These are phyloP conservation scores for Apiospora hydei DNA, from an alignment of 2,329 filamentous ascomycete genomes.

Conservation along the genomic window DNA sequence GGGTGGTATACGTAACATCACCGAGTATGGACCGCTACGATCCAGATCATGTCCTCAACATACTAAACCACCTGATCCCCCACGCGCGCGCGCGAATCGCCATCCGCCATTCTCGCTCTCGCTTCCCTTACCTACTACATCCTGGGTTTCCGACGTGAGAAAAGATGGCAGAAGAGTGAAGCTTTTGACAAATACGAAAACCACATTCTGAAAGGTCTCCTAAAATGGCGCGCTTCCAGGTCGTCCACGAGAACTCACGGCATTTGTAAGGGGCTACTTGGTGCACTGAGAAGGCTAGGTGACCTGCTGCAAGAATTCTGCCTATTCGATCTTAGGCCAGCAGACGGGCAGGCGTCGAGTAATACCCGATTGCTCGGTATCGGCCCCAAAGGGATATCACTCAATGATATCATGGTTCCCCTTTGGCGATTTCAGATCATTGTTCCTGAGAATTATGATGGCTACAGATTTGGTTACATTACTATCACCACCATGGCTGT, in stretches of 20 bases:
- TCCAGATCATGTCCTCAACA: too few relatives aligned
- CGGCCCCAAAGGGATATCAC: not conserved
- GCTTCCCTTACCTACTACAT: too few relatives aligned
- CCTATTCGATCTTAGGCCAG: not conserved
- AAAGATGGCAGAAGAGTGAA: too few relatives aligned
- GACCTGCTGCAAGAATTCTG: not conserved
- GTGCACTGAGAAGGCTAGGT: not conserved
- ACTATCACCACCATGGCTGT: not conserved
- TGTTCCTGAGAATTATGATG: not conserved
- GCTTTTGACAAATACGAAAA: not conserved
- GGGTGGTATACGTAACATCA: too few relatives aligned
- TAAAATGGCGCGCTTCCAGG: not conserved
- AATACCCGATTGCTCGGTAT: not conserved
- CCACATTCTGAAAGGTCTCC: not conserved
- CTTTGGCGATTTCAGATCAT: not conserved
- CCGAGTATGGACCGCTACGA: too few relatives aligned
- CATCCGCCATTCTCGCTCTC: too few relatives aligned
- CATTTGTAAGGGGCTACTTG: too few relatives aligned
- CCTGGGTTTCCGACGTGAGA: too few relatives aligned
- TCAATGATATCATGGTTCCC: not conserved
- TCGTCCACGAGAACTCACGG: too few relatives aligned
- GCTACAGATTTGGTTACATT: not conserved
- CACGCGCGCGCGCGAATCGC: too few relatives aligned
- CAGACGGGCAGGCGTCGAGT: not conserved
- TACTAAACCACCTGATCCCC: too few relatives aligned